Evolutionary conservation across 176 grass and related monocot species (phyloP).

Genomic region (Triticum dicoccoides): DNA sequence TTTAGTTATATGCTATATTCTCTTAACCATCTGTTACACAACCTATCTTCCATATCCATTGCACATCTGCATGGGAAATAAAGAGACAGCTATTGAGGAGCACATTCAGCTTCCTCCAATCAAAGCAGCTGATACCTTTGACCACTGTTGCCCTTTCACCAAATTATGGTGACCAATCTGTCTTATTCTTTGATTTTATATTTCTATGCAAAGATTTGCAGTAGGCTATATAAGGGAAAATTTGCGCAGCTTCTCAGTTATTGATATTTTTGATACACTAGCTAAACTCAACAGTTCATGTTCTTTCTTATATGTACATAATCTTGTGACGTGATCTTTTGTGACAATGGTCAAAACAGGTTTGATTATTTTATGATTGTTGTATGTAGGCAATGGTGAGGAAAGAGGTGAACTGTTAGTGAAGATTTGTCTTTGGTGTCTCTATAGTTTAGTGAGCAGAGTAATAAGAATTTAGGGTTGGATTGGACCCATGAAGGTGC

Average conservation of each 20-base stretch:
- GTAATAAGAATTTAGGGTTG: background rate
- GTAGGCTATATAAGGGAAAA: background rate
- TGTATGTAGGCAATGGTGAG: background rate
- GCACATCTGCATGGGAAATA: background rate
- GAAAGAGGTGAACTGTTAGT: background rate
- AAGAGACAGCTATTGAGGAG: background rate
- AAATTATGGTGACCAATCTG: too few species aligned
- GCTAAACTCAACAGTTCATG: background rate
- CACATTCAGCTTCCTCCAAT: background rate
- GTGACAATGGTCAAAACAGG: background rate
- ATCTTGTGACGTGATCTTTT: background rate
- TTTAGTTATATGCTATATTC: background rate
- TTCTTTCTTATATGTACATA: background rate
- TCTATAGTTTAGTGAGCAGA: background rate
- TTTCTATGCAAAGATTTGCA: background rate
- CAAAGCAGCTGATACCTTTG: background rate
- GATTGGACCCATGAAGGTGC: background rate
- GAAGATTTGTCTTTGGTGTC: background rate
- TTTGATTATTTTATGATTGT: background rate
- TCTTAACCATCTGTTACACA: background rate
- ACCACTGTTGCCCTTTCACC: background rate
- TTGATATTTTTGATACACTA: background rate
- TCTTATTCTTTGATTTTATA: background rate
- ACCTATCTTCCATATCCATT: background rate
- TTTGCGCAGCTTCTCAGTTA: background rate